A percentile compares a stretch with the other conserved stretches of the same genome.
Conservation (phyloP, 2,329 filamentous ascomycete genomes). For the Dendrostoma leiphaemia region DNA sequence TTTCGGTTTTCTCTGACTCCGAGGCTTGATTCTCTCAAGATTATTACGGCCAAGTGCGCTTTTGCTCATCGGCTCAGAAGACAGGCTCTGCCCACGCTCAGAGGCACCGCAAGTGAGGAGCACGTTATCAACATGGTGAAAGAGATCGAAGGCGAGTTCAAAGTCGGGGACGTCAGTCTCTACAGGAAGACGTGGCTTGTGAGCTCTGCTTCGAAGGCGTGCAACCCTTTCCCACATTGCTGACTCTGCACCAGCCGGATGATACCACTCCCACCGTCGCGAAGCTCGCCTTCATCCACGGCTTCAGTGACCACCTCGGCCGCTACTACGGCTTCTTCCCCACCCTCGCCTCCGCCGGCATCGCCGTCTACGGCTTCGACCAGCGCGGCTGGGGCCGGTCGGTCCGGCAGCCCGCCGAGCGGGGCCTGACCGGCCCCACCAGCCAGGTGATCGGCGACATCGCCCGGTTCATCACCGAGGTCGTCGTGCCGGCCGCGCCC, state of each 20-base stretch:
- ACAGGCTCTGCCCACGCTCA: neutral
- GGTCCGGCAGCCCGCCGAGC: constrained; percentile 58
- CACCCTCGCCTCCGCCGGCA: constrained; percentile 65
- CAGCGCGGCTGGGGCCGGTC: constrained; percentile 87
- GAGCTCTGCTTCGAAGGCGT: constrained; percentile 27
- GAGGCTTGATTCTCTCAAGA: too few relatives aligned
- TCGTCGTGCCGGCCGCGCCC: constrained; percentile 42
- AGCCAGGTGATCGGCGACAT: constrained; percentile 73
- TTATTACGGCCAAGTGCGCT: too few relatives aligned
- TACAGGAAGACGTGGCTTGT: constrained; percentile 61
- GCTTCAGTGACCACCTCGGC: constrained; percentile 83
- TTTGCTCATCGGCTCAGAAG: too few relatives aligned
- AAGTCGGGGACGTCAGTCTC: constrained; percentile 42
- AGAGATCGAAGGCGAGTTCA: constrained; percentile 50
- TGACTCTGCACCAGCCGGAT: constrained; percentile 45
- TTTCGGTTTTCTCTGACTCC: too few relatives aligned
- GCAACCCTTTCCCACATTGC: constrained; percentile 14
- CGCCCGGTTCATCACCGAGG: constrained; percentile 66
- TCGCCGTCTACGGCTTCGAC: constrained; percentile 76
- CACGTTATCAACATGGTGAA: constrained; percentile 33
- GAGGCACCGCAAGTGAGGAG: neutral
- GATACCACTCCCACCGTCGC: constrained; percentile 53
- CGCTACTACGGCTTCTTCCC: constrained; percentile 75
- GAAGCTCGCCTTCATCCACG: constrained; percentile 80
- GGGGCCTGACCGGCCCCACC: constrained; percentile 74